phyloP scores from a whole-genome alignment of 805 yeast species.

The Barnettozyma pratensis region DNA sequence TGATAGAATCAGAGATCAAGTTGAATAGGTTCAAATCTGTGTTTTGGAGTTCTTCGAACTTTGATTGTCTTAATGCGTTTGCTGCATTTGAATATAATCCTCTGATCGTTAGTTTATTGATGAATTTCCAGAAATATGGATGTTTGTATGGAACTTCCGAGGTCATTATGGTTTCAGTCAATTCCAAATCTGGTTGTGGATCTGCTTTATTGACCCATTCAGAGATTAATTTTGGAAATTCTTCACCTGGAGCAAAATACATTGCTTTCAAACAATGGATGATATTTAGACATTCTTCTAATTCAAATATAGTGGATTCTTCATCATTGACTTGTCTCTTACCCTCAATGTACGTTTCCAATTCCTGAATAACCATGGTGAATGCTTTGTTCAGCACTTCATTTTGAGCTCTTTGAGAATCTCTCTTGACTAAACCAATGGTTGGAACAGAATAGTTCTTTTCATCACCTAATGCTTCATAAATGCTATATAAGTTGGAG shows the following conservation, averaged over 20 bases:
- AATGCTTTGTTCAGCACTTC: constrained; percentile 32
- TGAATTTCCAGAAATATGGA: constrained; percentile 56
- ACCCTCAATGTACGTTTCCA: constrained; percentile 28
- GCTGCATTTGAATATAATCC: constrained; percentile 58
- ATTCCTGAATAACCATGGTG: constrained; percentile 28
- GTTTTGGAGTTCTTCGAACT: constrained; percentile 34
- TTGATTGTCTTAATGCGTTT: constrained; percentile 38
- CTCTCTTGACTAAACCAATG: constrained; percentile 32
- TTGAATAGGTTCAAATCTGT: constrained; percentile 22
- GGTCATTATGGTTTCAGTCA: constrained; percentile 40
- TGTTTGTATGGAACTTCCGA: constrained; percentile 42
- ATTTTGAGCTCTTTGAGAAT: constrained; percentile 31
- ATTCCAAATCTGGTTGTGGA: constrained; percentile 54
- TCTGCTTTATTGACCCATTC: constrained; percentile 70
- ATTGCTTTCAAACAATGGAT: constrained; percentile 55
- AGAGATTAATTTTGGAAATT: constrained; percentile 37
- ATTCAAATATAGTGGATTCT: constrained; percentile 29
- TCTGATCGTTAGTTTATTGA: constrained; percentile 52
- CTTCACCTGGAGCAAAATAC: constrained; percentile 34
- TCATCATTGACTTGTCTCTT: constrained; percentile 27
- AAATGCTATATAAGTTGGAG: constrained; percentile 44
- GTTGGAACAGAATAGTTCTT: constrained; percentile 36
- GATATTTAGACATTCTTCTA: constrained; percentile 45
- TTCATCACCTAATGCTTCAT: constrained; percentile 45
- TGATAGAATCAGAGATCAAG: constrained; percentile 29